Base-by-base conservation (phyloP, 768 basidiomycete species). In the Clavulina sp. region DNA sequence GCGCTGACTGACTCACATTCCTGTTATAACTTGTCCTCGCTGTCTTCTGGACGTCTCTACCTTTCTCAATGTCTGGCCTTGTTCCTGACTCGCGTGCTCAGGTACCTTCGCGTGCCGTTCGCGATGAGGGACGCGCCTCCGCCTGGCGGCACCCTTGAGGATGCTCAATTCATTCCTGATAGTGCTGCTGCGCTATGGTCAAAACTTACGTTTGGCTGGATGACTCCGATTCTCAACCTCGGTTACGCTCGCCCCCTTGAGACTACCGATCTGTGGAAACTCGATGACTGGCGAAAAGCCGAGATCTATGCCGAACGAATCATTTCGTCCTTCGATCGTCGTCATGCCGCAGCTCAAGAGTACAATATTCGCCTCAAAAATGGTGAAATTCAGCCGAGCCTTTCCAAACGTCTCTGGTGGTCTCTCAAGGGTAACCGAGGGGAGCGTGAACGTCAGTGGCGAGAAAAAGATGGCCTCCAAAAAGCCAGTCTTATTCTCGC, bases 221-320 rank as follows among this genome's bases (percentile, higher is more conserved):
- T 91, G 19, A 78, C 77, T 2, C 73, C 76, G 2, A 64, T 91
- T 23, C 71, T 92, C 56, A 52, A 30, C 18, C 67, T 88, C 7
- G 88, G 88, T 5, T 88, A 87, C 60, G 72, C 76, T 5, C 74
- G 88, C 5, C 84, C 88, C 1, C 71, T 93, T 2, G 80, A 81
- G 59, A 78, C 79, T 0, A 74, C 79, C 1, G 84, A 87, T 64
- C 63, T 85, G 9, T 84, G 81, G 80, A 76, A 74, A 59, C 66
- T 85, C 54, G 74, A 75, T 52, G 60, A 67, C 3, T 58, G 68
- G 3, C 70, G 72, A 29, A 70, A 78, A 57, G 67, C 75, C 16
- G 71, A 68, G 1, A 59, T 66, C 16, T 75, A 88, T 34, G 81
- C 83, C 2, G 66, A 74, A 1, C 66, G 70, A 32, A 81, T 93